Evolutionary conservation across 1,139 yeast genomes (phyloP), one percentile per base, ranked within the genome.

Genomic region (Arxiozyma slooffiae): DNA sequence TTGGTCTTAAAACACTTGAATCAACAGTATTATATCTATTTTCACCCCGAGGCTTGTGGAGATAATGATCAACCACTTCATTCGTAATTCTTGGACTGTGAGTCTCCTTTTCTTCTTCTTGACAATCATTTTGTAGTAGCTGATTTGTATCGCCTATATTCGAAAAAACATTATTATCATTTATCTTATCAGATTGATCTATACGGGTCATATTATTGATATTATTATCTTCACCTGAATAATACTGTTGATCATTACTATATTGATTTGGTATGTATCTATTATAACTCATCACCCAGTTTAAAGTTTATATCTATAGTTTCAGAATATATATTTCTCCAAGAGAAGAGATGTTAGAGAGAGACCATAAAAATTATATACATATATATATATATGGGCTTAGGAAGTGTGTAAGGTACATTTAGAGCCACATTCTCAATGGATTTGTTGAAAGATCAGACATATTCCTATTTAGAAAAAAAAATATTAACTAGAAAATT

Each of bases 91-190:
- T 30, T n/a, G 45, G 20, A 42, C 45, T 42, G 7, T 18, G 45
- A 6, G 45, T 30, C 4, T 42, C 45, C 7, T n/a, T n/a, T n/a
- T n/a, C n/a, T n/a, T 42, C 39, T 4, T 34, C 45, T 18, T 20
- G 45, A 21, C 20, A 34, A 11, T 20, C 36, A 22, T 30, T 18
- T 16, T 23, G 21, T 23, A 17, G 18, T n/a, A 9, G 36, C 6
- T 40, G 24, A 18, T 40, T 23, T 9, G 7, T 21, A n/a, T 18
- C 41, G 3, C 57, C 58, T 38, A 50, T 53, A 14, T 51, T 53
- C 24, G 51, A 53, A 4, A 54, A 54, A 46, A 56, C 56, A 36
- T 21, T 34, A 18, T 30, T 34, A 21, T 30, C 6, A 14, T 42
- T 17, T 1, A 18, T 4, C 18, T 30, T 14, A 20, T 34, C 8